phyloP scores from a whole-genome alignment of 129 eudicot genomes.

The Logfia minima region DNA sequence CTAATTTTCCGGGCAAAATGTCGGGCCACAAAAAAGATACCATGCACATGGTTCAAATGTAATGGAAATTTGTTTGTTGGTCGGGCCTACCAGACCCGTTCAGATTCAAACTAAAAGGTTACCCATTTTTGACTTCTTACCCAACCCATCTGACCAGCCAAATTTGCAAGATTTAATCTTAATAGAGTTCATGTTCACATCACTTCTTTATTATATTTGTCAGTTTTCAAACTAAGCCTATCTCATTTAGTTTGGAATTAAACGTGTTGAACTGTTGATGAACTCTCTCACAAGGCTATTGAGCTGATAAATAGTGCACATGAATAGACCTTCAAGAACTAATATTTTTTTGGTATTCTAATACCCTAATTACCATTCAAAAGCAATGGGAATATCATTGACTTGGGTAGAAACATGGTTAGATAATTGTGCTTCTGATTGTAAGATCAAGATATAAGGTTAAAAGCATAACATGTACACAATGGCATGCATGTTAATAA shows the following conservation, averaged over 20 bases:
- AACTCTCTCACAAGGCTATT: not conserved
- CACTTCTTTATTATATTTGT: not conserved
- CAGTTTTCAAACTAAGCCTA: not conserved
- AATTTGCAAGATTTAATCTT: not conserved
- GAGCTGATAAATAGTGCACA: not conserved
- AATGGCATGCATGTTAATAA: not conserved
- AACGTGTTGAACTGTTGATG: not conserved
- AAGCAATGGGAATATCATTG: not conserved
- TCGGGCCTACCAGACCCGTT: not conserved
- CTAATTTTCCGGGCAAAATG: not conserved
- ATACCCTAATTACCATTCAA: slow-evolving; percentile 1
- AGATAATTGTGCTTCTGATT: not conserved
- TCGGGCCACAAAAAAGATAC: not conserved
- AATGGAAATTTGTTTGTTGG: not conserved
- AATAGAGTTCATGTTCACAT: not conserved
- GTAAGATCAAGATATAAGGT: not conserved
- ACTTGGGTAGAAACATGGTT: not conserved
- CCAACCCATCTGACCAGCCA: not conserved
- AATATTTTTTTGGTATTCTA: not conserved
- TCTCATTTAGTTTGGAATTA: not conserved
- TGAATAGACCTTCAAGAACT: not conserved
- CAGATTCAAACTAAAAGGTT: not conserved
- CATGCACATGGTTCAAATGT: not conserved
- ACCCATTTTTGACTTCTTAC: not conserved
- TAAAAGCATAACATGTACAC: not conserved